Percentiles rank a stretch among this genome's conserved stretches.
These are phyloP conservation scores for Candida pseudofarinosa DNA, from an alignment of 805 yeast genomes.

Conservation along the genomic window DNA sequence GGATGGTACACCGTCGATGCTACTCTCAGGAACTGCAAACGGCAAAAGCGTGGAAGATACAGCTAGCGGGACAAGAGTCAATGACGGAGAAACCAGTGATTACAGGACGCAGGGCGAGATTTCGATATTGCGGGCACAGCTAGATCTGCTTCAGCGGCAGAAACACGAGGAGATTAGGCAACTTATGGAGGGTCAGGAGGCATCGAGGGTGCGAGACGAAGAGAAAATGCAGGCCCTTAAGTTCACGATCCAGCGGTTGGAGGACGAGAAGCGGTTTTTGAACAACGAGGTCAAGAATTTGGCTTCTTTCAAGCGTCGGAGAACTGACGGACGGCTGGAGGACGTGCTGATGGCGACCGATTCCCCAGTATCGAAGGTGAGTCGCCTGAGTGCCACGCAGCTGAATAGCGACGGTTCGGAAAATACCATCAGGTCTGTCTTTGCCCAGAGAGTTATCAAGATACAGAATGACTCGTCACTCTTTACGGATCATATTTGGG, in stretches of 20 bases:
- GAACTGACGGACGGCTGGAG: background rate
- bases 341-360: conserved; percentile 1
- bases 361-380: background rate
- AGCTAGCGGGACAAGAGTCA: conserved; percentile 1
- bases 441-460: conserved; percentile 16
- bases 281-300: conserved; percentile 32
- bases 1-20: conserved; percentile 3
- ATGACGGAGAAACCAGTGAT: conserved; percentile 25
- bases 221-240: conserved; percentile 29
- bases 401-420: conserved; percentile 1
- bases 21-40: background rate
- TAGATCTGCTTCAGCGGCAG: conserved; percentile 43
- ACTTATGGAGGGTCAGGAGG: conserved; percentile 16
- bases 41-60: background rate
- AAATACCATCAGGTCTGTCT: background rate
- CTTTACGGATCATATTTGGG: conserved; percentile 33
- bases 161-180: conserved; percentile 33
- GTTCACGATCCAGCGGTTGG: conserved; percentile 31
- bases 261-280: conserved; percentile 41
- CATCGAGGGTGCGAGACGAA: conserved; percentile 17
- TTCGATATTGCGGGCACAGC: conserved; percentile 66
- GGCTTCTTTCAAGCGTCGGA: conserved; percentile 19
- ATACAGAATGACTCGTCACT: conserved; percentile 30
- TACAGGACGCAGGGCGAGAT: conserved; percentile 72
- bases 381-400: background rate